phyloP scores from a whole-genome alignment of 177 flowering plant species.

The Vitis hybrid region DNA sequence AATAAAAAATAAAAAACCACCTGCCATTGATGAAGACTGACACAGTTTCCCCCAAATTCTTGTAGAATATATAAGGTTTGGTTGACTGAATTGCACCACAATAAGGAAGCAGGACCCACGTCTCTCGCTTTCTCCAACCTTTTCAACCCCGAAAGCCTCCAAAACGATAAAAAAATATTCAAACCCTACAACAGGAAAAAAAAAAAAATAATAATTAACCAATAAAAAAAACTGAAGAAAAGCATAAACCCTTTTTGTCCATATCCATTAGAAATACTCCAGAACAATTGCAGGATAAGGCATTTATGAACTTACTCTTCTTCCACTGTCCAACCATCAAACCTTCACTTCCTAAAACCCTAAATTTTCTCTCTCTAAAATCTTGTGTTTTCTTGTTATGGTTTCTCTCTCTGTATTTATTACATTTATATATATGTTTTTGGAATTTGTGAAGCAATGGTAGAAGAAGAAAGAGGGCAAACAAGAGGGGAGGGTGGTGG shows the following conservation, averaged over 20 bases:
- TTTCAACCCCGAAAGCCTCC: background rate
- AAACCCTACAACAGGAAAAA: background rate
- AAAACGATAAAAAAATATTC: background rate
- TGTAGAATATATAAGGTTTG: conserved; percentile 10
- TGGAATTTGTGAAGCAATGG: conserved; percentile 10
- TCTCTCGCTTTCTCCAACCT: conserved; percentile 34
- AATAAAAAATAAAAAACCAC: conserved; percentile 13
- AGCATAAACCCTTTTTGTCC: too few species aligned
- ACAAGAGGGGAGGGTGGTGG: background rate
- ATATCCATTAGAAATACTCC: too few species aligned
- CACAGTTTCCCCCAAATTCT: conserved; percentile 27
- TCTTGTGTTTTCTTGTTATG: background rate
- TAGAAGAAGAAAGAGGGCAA: too few species aligned
- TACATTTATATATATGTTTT: background rate
- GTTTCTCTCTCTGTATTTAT: conserved; percentile 2
- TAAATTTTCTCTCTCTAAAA: too few species aligned
- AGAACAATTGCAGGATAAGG: too few species aligned
- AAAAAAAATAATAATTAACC: background rate
- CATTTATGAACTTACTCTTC: too few species aligned
- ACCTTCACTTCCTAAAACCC: too few species aligned
- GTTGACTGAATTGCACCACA: conserved; percentile 46
- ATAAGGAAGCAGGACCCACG: conserved; percentile 44
- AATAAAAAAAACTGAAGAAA: background rate
- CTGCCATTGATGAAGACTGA: conserved; percentile 18
- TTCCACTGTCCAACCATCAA: too few species aligned